Evolutionary conservation across 164 flowering plant species (phyloP), one percentile per base, ranked within the genome.

Genomic region (Umbilicus rupestris): DNA sequence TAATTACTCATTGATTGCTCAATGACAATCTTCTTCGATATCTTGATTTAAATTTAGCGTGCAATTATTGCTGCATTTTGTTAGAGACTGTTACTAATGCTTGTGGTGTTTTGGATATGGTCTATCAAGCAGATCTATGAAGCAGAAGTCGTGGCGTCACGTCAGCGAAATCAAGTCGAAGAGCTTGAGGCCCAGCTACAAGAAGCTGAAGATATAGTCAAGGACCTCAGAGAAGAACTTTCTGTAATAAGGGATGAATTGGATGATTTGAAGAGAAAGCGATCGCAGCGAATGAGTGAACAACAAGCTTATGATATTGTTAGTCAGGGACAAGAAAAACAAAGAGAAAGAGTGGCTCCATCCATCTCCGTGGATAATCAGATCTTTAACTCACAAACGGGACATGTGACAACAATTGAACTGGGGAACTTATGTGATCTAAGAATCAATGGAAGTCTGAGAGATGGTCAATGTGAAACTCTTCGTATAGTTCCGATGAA

Each of bases 151-250:
- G 68, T 66, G 70, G 78, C 90, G 17, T 70, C 74, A 66, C 73
- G 68, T 71, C 91, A 92, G 65, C 82, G 75, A 69, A 78, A 59
- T 65, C 84, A 72, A 74, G 84, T 85, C 70, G 83, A 85, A 59
- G 98, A 93, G 77, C 92, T 93, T 69, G 96, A 90, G 78, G 89
- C 83, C 52, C 96, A 90, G 76, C 89, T 93, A 6, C 84, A 83
- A 10, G 90, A 87, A 81, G 93, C 96, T 60, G 90, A 90, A 72
- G 90, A 88, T 65, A 85, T 80, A 47, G 90, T 83, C 16, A 78
- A 62, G 37, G 90, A 83, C 37, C 96, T 90, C 60, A 81, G 93
- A 68, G 74, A 74, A 67, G 90, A 89, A 73, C 71, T 90, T 76
- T 74, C 76, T 67, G 73, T 69, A 72, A 84, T 73, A 37, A 85